Conservation (phyloP, 2,329 filamentous ascomycete species). For the Colletotrichum euphorbiae region DNA sequence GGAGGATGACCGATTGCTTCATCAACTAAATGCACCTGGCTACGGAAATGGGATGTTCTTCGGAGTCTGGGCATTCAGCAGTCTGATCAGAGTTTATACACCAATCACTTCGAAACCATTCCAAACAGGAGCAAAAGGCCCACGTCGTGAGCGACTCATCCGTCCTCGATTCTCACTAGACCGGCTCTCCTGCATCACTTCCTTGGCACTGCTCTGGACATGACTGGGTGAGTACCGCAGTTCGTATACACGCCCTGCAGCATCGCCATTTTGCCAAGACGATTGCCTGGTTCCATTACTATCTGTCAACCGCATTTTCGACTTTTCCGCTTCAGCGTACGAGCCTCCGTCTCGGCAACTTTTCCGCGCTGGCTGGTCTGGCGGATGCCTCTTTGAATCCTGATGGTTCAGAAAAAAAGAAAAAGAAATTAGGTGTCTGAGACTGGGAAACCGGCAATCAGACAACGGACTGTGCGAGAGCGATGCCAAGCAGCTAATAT, state of each 20-base stretch:
- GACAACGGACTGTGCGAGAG: too few species aligned
- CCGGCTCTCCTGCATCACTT: slow-evolving; percentile 15
- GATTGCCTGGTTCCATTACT: not conserved
- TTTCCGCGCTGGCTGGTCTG: slow-evolving; percentile 4
- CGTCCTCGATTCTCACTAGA: slow-evolving; percentile 13
- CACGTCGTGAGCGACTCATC: not conserved
- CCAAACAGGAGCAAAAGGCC: not conserved
- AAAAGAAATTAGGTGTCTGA: too few species aligned
- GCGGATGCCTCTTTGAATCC: too few species aligned
- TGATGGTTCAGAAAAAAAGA: too few species aligned
- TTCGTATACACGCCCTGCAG: slow-evolving; percentile 22
- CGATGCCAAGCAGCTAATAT: too few species aligned
- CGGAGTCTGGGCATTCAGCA: not conserved
- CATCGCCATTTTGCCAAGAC: slow-evolving; percentile 37
- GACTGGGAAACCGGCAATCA: too few species aligned
- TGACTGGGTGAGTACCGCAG: slow-evolving; percentile 11
- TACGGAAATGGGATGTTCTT: not conserved
- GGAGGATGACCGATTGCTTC: not conserved
- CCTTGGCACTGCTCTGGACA: slow-evolving; percentile 9
- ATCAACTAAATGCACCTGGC: not conserved
- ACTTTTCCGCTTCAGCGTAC: slow-evolving; percentile 8
- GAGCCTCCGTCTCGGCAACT: not conserved
- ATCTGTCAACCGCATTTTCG: not conserved
- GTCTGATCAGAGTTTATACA: slow-evolving; percentile 18
- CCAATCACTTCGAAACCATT: slow-evolving; percentile 15